phyloP scores from a whole-genome alignment of 2,329 filamentous ascomycete genomes.

The Trichoderma guizhouense region DNA sequence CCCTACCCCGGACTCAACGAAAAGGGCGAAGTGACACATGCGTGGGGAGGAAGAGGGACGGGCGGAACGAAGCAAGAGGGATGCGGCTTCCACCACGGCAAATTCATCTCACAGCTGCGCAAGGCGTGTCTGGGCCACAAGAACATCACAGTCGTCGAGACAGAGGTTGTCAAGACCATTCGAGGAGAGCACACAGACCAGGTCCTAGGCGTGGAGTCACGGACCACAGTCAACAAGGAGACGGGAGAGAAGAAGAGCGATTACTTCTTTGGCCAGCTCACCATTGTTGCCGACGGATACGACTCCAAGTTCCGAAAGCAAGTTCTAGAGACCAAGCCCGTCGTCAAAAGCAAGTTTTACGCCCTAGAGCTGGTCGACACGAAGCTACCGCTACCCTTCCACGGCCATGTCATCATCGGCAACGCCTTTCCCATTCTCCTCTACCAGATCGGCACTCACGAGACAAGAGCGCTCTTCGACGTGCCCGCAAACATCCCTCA shows the following conservation, averaged over 20 bases:
- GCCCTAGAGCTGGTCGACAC: slow-evolving; percentile 90
- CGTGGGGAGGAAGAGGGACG: slow-evolving; percentile 35
- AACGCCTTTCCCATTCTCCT: slow-evolving; percentile 75
- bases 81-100: slow-evolving; percentile 86
- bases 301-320: slow-evolving; percentile 86
- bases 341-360: slow-evolving; percentile 84
- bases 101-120: slow-evolving; percentile 82
- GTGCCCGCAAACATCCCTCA: slow-evolving; percentile 74
- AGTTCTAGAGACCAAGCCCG: slow-evolving; percentile 62
- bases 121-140: slow-evolving; percentile 68
- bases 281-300: slow-evolving; percentile 89
- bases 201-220: slow-evolving; percentile 78
- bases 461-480: slow-evolving; percentile 87
- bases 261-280: slow-evolving; percentile 84
- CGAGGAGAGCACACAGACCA: slow-evolving; percentile 65
- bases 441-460: slow-evolving; percentile 94
- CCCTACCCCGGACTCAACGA: slow-evolving; percentile 69
- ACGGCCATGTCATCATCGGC: slow-evolving; percentile 85
- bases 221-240: slow-evolving; percentile 54
- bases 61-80: slow-evolving; percentile 57
- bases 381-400: slow-evolving; percentile 67
- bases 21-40: slow-evolving; percentile 39
- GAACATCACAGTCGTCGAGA: slow-evolving; percentile 90
- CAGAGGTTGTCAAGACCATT: slow-evolving; percentile 74
- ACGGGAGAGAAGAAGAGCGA: slow-evolving; percentile 59